Conservation (phyloP, 257 asterid genomes). For the Phtheirospermum japonicum region DNA sequence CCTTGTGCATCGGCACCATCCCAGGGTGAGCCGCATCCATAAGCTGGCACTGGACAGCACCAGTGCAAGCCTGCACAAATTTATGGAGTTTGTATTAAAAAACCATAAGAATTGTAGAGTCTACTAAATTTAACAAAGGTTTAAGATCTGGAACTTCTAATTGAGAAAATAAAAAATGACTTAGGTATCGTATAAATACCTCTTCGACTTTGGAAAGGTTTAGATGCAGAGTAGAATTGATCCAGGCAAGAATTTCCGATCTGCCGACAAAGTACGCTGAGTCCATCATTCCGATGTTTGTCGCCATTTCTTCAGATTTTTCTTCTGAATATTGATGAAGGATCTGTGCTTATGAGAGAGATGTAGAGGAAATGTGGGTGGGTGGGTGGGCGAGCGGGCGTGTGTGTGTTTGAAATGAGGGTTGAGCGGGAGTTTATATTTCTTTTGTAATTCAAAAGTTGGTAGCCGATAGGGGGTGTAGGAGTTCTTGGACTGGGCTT, state of each 20-base stretch:
- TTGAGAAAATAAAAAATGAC: no score
- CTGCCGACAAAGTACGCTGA: conserved; percentile 90
- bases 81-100: background rate
- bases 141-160: no score
- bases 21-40: conserved; percentile 88
- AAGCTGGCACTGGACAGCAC: conserved; percentile 92
- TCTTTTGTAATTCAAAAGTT: background rate
- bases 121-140: background rate
- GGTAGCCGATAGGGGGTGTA: background rate
- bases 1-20: conserved; percentile 90
- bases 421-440: background rate
- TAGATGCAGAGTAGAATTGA: conserved; percentile 80
- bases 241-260: conserved; percentile 85
- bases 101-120: background rate
- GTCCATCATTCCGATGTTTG: conserved; percentile 84
- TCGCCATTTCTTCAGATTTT: conserved; percentile 44
- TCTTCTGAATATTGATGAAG: background rate
- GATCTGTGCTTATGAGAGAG: background rate
- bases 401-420: background rate
- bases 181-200: conserved; percentile 35
- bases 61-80: conserved; percentile 63
- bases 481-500: background rate
- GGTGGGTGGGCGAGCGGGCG: background rate
- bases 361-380: background rate
- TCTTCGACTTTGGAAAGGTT: conserved; percentile 88